A percentile compares a stretch with the other conserved stretches of the same genome.
Evolutionary conservation across 228 moss, liverwort and hornwort genomes (phyloP).

Genomic region (Sphagnum magellanicum): DNA sequence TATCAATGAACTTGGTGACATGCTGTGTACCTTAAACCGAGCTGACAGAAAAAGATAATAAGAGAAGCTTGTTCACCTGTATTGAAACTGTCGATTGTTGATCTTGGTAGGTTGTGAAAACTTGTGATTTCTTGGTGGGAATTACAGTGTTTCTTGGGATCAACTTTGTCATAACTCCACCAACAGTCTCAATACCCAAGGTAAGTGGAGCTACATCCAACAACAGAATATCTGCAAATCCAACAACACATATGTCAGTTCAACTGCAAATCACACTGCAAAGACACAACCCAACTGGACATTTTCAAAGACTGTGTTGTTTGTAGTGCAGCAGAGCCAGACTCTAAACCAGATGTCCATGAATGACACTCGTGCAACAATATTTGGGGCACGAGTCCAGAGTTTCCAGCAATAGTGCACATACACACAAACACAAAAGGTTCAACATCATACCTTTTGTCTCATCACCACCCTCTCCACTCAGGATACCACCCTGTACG

Average conservation of each 20-base stretch:
- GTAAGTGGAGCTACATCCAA: constrained; percentile 75
- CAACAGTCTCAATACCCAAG: constrained; percentile 83
- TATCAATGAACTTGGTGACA: too few species aligned
- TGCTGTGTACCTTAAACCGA: too few species aligned
- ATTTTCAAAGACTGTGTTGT: too few species aligned
- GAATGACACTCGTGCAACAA: too few species aligned
- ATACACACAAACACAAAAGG: too few species aligned
- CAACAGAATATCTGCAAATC: constrained; percentile 21
- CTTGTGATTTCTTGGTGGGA: constrained; percentile 87
- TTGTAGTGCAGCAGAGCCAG: too few species aligned
- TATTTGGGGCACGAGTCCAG: too few species aligned
- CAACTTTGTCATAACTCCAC: constrained; percentile 92
- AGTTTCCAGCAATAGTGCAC: too few species aligned
- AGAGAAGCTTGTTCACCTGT: constrained; percentile 14
- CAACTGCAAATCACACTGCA: too few species aligned
- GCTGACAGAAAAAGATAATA: too few species aligned
- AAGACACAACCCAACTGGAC: too few species aligned
- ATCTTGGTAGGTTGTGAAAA: constrained; percentile 68
- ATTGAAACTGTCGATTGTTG: constrained; percentile 52
- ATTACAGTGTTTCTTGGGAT: constrained; percentile 82
- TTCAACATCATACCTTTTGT: constrained; percentile 17
- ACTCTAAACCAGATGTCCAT: too few species aligned
- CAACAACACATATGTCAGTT: not conserved
- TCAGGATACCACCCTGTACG: constrained; percentile 55
- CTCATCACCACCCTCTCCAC: constrained; percentile 58